Conservation (phyloP, 2,329 filamentous ascomycete genomes). For the Paecilomyces fulvus region DNA sequence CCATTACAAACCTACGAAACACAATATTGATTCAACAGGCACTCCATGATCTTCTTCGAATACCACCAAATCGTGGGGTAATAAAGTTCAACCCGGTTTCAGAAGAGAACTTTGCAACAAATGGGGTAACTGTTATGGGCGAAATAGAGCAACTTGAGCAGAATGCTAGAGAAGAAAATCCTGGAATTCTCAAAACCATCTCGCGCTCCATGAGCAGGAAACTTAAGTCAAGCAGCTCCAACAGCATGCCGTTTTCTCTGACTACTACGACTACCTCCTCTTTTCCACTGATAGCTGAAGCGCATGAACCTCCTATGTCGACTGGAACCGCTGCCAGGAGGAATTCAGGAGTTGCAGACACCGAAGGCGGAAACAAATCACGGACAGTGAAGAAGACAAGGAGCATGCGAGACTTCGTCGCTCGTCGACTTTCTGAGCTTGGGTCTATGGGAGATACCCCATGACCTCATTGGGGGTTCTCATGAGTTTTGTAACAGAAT, state of each 20-base stretch:
- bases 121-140: constrained; percentile 60
- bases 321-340: background rate
- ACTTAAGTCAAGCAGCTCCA: constrained; percentile 20
- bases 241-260: constrained; percentile 17
- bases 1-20: constrained; percentile 72
- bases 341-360: background rate
- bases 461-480: background rate
- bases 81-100: constrained; percentile 62
- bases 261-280: constrained; percentile 13
- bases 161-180: constrained; percentile 33
- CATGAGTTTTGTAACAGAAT: no score
- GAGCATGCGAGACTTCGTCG: constrained; percentile 14
- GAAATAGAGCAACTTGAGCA: constrained; percentile 55
- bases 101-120: constrained; percentile 64
- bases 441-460: background rate
- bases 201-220: constrained; percentile 32
- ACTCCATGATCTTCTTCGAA: constrained; percentile 61
- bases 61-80: constrained; percentile 58
- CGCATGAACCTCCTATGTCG: background rate
- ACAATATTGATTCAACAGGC: constrained; percentile 68
- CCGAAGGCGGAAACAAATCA: constrained; percentile 5
- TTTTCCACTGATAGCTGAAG: background rate
- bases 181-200: constrained; percentile 31
- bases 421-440: constrained; percentile 7
- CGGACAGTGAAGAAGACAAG: constrained; percentile 15